Evolutionary conservation across 352 stramenopile species (phyloP), one percentile per base, ranked within the genome.

Genomic region (Globisporangium cederbergense): DNA sequence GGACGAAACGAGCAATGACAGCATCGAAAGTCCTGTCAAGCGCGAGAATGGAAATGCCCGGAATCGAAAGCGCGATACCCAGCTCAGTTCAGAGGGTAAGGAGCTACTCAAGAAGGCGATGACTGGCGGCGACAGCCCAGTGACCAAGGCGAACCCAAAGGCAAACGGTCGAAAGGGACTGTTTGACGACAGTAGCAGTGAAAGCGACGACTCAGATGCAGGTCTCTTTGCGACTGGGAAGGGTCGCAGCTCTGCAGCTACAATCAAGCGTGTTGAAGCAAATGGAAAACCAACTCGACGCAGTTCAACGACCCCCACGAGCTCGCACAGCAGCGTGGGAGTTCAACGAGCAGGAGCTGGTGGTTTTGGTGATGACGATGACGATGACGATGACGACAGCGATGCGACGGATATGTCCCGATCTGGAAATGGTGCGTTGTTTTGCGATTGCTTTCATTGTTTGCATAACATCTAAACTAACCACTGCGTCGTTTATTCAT

Each of bases 121-220:
- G 22, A 63, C 62, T 16, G 55, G 56, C n/a, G 72, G 74, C 50
- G 66, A 71, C 16, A 46, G 30, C 11, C 38, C 60, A 20, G 51
- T 40, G 57, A 62, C 43, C 43, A 66, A 53, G 20, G 55, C 58
- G n/a, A 79, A 72, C 22, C 75, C 76, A 14, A 14, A 63, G 14
- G 69, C 67, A 57, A 49, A 76, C 7, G 78, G 79, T 53, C 77
- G 84, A 2, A 89, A 77, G 52, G 84, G 84, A 5, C 65, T 95
- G 1, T 95, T 95, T 69, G 86, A 95, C 65, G 86, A 91, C 40
- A 95, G 84, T 56, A 86, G 73, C 71, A 86, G 77, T 42, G 65
- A 71, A 20, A 68, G 61, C 22, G 76, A 83, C 34, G 76, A 82
- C 52, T 81, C 71, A 0, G 77, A 88, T 30, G 67, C 57, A 28